Percentiles rank a stretch among this genome's conserved stretches.
Conservation (phyloP, 352 stramenopile genomes). For the Blastocystis sp. region DNA sequence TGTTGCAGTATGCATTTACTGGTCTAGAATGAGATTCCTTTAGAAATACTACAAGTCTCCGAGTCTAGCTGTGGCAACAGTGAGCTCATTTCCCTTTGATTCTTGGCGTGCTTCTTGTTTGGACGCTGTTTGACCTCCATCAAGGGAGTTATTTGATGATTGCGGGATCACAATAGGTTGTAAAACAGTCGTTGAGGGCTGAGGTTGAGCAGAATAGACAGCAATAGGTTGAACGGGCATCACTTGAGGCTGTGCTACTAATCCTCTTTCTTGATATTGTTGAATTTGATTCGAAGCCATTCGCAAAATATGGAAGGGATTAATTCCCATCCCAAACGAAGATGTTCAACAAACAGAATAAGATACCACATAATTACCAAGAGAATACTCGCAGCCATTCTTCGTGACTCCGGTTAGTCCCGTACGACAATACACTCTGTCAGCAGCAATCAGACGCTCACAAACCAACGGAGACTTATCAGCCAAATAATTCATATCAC, state of each 20-base stretch:
- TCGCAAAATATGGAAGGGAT: not conserved
- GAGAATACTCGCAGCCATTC: not conserved
- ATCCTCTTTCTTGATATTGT: not conserved
- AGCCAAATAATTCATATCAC: not conserved
- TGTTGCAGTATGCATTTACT: constrained; percentile 56
- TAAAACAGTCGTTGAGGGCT: constrained; percentile 21
- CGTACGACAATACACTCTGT: not conserved
- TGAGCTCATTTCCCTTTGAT: not conserved
- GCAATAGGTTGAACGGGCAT: not conserved
- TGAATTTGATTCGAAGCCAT: not conserved
- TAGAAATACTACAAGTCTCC: not conserved
- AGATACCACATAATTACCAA: constrained; percentile 33
- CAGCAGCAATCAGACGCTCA: not conserved
- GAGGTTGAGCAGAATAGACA: not conserved
- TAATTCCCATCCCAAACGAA: constrained; percentile 6
- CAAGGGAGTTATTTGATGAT: not conserved
- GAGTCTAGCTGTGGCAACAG: not conserved
- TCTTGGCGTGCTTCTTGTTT: not conserved
- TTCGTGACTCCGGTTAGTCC: not conserved
- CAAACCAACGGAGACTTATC: constrained; percentile 12
- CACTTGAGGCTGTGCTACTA: not conserved
- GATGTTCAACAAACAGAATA: not conserved
- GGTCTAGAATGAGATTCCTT: not conserved
- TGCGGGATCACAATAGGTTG: constrained; percentile 28
- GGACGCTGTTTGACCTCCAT: not conserved